phyloP scores from a whole-genome alignment of 1,139 yeast species.

The Lodderomyces oxycetoniae region DNA sequence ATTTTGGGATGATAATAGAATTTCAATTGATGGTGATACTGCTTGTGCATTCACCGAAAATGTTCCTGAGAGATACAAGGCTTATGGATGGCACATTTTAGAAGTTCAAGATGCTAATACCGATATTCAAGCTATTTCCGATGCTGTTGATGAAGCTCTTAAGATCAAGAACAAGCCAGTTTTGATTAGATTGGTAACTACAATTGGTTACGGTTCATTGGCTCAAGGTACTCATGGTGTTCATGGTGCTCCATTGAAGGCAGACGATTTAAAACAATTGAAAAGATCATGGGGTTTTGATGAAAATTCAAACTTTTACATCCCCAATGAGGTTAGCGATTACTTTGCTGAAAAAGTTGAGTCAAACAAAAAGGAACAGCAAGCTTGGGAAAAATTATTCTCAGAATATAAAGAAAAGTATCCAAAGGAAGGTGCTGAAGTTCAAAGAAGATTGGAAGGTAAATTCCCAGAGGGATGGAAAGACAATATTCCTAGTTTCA shows the following conservation, averaged over 20 bases:
- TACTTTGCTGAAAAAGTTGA: slow-evolving; percentile 56
- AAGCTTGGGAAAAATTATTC: slow-evolving; percentile 68
- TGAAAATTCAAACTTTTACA: slow-evolving; percentile 75
- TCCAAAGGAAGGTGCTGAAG: slow-evolving; percentile 78
- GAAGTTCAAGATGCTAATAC: slow-evolving; percentile 78
- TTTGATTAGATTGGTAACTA: slow-evolving; percentile 81
- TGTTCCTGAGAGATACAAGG: slow-evolving; percentile 76
- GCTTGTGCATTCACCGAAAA: slow-evolving; percentile 92
- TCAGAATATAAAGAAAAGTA: slow-evolving; percentile 60
- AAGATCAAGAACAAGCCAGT: slow-evolving; percentile 75
- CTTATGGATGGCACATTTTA: slow-evolving; percentile 93
- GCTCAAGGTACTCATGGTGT: slow-evolving; percentile 85
- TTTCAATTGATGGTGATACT: slow-evolving; percentile 95
- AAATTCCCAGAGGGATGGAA: slow-evolving; percentile 87
- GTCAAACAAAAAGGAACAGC: slow-evolving; percentile 57
- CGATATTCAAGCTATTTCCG: slow-evolving; percentile 66
- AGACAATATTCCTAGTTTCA: slow-evolving; percentile 71
- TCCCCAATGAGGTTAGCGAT: slow-evolving; percentile 80
- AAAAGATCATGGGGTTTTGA: slow-evolving; percentile 84
- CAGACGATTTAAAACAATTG: slow-evolving; percentile 87
- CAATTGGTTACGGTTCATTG: slow-evolving; percentile 92
- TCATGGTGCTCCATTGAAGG: slow-evolving; percentile 95
- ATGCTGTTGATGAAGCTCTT: slow-evolving; percentile 73
- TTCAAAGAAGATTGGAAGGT: slow-evolving; percentile 75
- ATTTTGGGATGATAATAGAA: slow-evolving; percentile 95